Base-by-base conservation (phyloP, 192 early-diverging fungal species). In the Geranomyces michiganensis region DNA sequence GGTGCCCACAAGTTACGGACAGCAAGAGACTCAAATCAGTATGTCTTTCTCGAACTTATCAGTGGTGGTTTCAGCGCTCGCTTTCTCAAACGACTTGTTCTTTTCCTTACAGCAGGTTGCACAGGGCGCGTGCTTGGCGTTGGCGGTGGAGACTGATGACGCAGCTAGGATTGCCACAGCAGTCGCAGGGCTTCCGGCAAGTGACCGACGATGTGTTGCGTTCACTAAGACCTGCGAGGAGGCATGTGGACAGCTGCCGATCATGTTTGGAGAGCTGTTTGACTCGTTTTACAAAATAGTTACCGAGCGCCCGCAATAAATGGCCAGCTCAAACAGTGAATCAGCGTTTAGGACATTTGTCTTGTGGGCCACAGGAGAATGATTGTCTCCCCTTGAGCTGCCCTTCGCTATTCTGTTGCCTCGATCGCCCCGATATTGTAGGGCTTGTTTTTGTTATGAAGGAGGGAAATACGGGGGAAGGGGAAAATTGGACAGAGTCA, bases 231-330 rank as follows among this genome's bases (percentile, higher is more conserved):
- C 68, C 6, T 70, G 68, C 56, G 68, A 58, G 31, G 68, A 70
- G 43, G 68, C 68, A 0, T 70, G 68, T 9, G 68, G 68, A 4
- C 68, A 70, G 43, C 70, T 71, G 19, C 70, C 70, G 9, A 33
- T 71, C 26, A 65, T 71, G 27, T 71, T 71, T 64, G 70, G 70
- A 15, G 70, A 71, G 49, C 49, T 71, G 12, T 71, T 71, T 33
- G 70, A 71, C n/a, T 49, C 44, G 43, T 71, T 55, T n/a, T 71
- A 71, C 32, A 24, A 55, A 33, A 64, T 71, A 7, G 70, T 64
- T 12, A 26, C 43, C 32, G 68, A 70, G 31, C 36, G 36, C 36
- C 3, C 36, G 10, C 10, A 41, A 10, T 41, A 41, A 41, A n/a
- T n/a, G n/a, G n/a, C n/a, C n/a, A n/a, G n/a, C n/a, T n/a, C n/a